A percentile compares a stretch with the other conserved stretches of the same genome.
phyloP scores from a whole-genome alignment of 2,329 filamentous ascomycete species.

The Microthyrium microscopicum region DNA sequence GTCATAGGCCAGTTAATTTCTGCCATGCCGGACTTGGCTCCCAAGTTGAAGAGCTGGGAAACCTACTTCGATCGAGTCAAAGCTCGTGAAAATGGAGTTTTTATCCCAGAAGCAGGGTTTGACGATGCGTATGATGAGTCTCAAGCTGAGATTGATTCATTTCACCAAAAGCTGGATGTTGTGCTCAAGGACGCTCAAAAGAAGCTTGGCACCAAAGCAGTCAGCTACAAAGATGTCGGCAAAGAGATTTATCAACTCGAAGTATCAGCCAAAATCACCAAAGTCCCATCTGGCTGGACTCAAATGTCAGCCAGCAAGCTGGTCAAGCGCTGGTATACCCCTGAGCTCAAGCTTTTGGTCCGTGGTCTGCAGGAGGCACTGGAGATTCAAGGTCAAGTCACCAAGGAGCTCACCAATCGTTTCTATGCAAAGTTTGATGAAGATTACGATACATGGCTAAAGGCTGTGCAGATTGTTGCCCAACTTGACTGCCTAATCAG shows the following conservation, averaged over 20 bases:
- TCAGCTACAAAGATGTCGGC: constrained; percentile 52
- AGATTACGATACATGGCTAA: constrained; percentile 71
- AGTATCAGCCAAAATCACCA: constrained; percentile 56
- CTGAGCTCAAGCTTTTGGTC: constrained; percentile 65
- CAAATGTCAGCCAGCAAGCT: constrained; percentile 90
- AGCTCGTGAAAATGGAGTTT: constrained; percentile 61
- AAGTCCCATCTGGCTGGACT: constrained; percentile 68
- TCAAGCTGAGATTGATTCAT: constrained; percentile 55
- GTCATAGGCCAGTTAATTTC: constrained; percentile 70
- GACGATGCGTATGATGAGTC: constrained; percentile 87
- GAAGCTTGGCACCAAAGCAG: constrained; percentile 54
- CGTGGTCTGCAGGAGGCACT: constrained; percentile 84
- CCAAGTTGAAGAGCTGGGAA: constrained; percentile 69
- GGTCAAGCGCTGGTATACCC: constrained; percentile 88
- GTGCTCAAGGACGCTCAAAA: constrained; percentile 56
- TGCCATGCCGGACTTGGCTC: constrained; percentile 69
- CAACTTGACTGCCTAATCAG: constrained; percentile 93
- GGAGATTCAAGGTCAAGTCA: constrained; percentile 80
- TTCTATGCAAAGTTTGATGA: constrained; percentile 82
- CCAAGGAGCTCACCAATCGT: constrained; percentile 66
- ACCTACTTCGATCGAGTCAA: constrained; percentile 73
- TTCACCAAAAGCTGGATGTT: constrained; percentile 55
- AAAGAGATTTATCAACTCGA: constrained; percentile 97
- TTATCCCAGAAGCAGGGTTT: constrained; percentile 74
- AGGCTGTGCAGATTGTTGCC: constrained; percentile 74